Evolutionary conservation across 805 yeast genomes (phyloP).

Genomic region (Suhomyces sp.): DNA sequence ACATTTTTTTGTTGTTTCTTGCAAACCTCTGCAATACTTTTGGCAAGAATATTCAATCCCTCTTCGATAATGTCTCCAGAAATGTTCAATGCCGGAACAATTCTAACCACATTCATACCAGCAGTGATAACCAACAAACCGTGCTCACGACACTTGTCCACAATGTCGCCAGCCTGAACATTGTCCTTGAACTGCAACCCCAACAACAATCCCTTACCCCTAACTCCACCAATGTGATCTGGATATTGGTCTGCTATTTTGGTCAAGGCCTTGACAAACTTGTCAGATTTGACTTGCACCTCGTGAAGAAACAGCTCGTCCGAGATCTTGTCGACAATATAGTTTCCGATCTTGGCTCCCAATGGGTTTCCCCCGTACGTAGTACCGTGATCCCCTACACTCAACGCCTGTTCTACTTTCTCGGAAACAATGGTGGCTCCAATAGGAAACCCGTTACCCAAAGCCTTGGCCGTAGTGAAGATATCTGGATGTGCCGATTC

Average conservation of each 20-base stretch:
- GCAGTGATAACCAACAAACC: slow-evolving; percentile 88
- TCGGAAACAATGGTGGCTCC: slow-evolving; percentile 91
- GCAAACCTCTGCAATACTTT: slow-evolving; percentile 39
- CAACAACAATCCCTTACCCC: slow-evolving; percentile 86
- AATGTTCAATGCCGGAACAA: slow-evolving; percentile 90
- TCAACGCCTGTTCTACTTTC: slow-evolving; percentile 64
- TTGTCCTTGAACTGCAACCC: slow-evolving; percentile 68
- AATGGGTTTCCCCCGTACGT: slow-evolving; percentile 97
- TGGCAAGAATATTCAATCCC: slow-evolving; percentile 70
- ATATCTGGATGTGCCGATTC: slow-evolving; percentile 88
- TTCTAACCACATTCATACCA: slow-evolving; percentile 84
- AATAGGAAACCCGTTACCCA: slow-evolving; percentile 95
- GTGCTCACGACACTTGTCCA: slow-evolving; percentile 66
- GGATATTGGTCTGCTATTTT: slow-evolving; percentile 56
- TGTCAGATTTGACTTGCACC: slow-evolving; percentile 60
- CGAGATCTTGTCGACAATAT: slow-evolving; percentile 69
- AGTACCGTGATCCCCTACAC: slow-evolving; percentile 96
- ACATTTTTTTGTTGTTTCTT: not conserved
- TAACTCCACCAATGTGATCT: slow-evolving; percentile 59
- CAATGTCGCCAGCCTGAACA: slow-evolving; percentile 61
- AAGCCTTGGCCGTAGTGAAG: slow-evolving; percentile 89
- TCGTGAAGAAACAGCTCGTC: slow-evolving; percentile 54
- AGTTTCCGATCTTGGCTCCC: slow-evolving; percentile 76
- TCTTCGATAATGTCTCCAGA: slow-evolving; percentile 62
- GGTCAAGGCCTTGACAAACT: slow-evolving; percentile 50